Evolutionary conservation across 2,329 filamentous ascomycete genomes (phyloP).

Genomic region (Diaporthe vexans): DNA sequence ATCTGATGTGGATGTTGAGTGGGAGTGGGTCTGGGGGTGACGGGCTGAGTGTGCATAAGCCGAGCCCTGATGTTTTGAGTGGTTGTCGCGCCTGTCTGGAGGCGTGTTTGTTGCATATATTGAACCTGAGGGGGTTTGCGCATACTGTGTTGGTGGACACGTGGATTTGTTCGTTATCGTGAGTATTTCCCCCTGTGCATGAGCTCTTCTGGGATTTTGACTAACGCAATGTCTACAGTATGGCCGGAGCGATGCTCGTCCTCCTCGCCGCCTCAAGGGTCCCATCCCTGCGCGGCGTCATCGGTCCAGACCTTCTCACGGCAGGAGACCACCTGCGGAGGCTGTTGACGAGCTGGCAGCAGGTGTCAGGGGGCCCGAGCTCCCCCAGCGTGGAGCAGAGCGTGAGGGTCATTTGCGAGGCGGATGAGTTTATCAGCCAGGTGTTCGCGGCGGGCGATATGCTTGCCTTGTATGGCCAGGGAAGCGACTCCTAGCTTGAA

Average conservation of each 20-base stretch:
- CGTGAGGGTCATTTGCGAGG: slow-evolving; percentile 60
- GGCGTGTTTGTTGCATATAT: slow-evolving; percentile 62
- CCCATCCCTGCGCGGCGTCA: slow-evolving; percentile 53
- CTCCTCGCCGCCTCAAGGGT: slow-evolving; percentile 60
- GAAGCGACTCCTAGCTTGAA: not conserved
- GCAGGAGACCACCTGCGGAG: slow-evolving; percentile 58
- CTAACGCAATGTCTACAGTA: no score
- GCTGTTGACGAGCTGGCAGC: slow-evolving; percentile 59
- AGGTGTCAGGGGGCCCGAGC: slow-evolving; percentile 52
- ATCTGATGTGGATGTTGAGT: slow-evolving; percentile 64
- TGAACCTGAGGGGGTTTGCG: slow-evolving; percentile 61
- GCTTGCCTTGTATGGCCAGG: slow-evolving; percentile 32
- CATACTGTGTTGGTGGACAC: slow-evolving; percentile 67
- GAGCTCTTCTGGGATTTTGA: no score
- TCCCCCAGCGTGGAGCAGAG: slow-evolving; percentile 64
- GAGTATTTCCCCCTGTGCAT: slow-evolving; percentile 45
- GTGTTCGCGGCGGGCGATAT: slow-evolving; percentile 47
- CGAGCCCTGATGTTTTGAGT: slow-evolving; percentile 53
- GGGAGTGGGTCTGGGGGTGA: slow-evolving; percentile 50
- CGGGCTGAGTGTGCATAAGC: slow-evolving; percentile 42
- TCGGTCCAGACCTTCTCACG: slow-evolving; percentile 54
- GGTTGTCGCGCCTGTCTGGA: slow-evolving; percentile 62
- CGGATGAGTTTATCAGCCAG: slow-evolving; percentile 57
- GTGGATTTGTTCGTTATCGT: slow-evolving; percentile 69
- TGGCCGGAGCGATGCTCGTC: slow-evolving; percentile 65